These are phyloP conservation scores for Achaetomium macrosporum DNA, from an alignment of 2,329 filamentous ascomycete species.

Conservation along the genomic window DNA sequence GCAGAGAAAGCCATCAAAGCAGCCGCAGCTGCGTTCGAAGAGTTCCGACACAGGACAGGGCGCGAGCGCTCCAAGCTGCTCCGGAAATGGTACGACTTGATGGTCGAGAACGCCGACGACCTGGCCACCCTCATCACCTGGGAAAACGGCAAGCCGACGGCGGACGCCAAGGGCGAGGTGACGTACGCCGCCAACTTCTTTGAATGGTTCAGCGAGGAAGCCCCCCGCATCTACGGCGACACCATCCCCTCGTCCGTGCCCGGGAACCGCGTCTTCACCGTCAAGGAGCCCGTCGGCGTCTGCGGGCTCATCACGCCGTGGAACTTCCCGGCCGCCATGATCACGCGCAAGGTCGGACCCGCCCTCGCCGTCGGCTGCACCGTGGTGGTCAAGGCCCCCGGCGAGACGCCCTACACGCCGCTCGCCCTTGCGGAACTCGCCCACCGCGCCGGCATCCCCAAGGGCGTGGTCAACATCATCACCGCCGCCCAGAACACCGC, in stretches of 20 bases:
- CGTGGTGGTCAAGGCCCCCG: slow-evolving; percentile 83
- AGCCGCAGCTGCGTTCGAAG: slow-evolving; percentile 68
- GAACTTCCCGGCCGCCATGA: slow-evolving; percentile 81
- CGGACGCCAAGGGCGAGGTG: slow-evolving; percentile 68
- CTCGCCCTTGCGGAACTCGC: slow-evolving; percentile 83
- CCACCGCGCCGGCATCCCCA: slow-evolving; percentile 79
- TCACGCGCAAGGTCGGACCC: slow-evolving; percentile 63
- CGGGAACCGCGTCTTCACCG: slow-evolving; percentile 68
- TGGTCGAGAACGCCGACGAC: slow-evolving; percentile 73
- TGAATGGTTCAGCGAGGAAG: slow-evolving; percentile 78
- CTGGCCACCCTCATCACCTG: slow-evolving; percentile 77
- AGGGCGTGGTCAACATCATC: slow-evolving; percentile 85
- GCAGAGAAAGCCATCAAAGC: slow-evolving; percentile 75
- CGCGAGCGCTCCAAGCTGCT: slow-evolving; percentile 70
- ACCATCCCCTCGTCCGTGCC: slow-evolving; percentile 65
- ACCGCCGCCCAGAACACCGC: slow-evolving; percentile 74
- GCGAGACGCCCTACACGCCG: slow-evolving; percentile 87
- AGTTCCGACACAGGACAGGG: slow-evolving; percentile 65
- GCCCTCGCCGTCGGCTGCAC: slow-evolving; percentile 93
- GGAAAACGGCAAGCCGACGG: slow-evolving; percentile 82
- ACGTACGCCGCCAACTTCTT: slow-evolving; percentile 69
- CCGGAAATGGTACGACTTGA: slow-evolving; percentile 74
- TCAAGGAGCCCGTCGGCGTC: slow-evolving; percentile 80
- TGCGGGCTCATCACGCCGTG: slow-evolving; percentile 80
- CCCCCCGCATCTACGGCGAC: slow-evolving; percentile 66